phyloP scores from a whole-genome alignment of 2,329 filamentous ascomycete genomes.

The Fusarium nelsonii region DNA sequence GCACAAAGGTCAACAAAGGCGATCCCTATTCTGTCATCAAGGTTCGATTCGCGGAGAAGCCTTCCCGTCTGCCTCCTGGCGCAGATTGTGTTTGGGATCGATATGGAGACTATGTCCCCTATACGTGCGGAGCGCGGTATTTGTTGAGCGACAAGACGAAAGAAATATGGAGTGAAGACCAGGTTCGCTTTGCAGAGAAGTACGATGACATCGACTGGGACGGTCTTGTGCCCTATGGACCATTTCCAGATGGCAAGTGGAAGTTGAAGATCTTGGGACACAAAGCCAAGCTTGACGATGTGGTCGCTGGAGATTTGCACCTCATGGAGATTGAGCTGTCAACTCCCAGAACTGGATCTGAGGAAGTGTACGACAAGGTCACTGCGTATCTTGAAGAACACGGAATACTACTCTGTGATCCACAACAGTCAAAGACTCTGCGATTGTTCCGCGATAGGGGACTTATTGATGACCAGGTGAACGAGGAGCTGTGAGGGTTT shows the following conservation, averaged over 20 bases:
- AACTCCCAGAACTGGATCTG: constrained; percentile 21
- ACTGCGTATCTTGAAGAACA: constrained; percentile 25
- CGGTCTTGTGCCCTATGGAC: constrained; percentile 31
- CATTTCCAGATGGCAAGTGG: constrained; percentile 40
- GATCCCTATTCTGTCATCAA: constrained; percentile 35
- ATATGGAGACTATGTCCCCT: constrained; percentile 30
- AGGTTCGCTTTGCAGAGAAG: constrained; percentile 35
- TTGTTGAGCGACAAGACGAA: constrained; percentile 7
- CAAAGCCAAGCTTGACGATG: constrained; percentile 41
- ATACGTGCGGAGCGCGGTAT: constrained; percentile 35
- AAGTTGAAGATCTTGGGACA: constrained; percentile 34
- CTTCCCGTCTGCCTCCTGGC: constrained; percentile 1
- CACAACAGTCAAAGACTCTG: constrained; percentile 37
- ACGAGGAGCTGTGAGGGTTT: constrained; percentile 12
- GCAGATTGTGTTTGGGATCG: constrained; percentile 41
- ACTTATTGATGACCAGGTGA: constrained; percentile 5
- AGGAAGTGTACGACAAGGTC: constrained; percentile 19
- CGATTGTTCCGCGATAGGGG: constrained; percentile 35
- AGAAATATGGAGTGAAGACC: constrained; percentile 37
- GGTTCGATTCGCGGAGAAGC: constrained; percentile 33
- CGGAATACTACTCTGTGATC: constrained; percentile 33
- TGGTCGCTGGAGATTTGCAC: constrained; percentile 33
- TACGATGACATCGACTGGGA: constrained; percentile 40
- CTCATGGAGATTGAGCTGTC: constrained; percentile 43
- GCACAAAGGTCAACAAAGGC: constrained; percentile 40